These are phyloP conservation scores for Erodium chrysanthum DNA, from an alignment of 441 rosid genomes.

Conservation along the genomic window DNA sequence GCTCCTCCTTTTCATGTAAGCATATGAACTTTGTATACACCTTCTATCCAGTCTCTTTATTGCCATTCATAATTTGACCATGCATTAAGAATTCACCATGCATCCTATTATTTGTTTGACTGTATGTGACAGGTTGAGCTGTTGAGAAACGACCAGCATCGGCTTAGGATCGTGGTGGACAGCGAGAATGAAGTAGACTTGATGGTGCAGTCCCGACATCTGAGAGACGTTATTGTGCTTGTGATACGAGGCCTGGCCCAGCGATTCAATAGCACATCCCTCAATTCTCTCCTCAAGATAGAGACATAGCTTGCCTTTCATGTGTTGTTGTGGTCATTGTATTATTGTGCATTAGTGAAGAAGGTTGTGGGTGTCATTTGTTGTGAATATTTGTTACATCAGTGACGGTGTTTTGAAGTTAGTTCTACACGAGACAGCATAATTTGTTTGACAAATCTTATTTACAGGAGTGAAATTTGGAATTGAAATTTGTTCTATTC, in stretches of 20 bases:
- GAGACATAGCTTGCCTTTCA: slow-evolving; percentile 33
- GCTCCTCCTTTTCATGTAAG: slow-evolving; percentile 89
- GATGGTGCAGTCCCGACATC: slow-evolving; percentile 72
- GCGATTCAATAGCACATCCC: slow-evolving; percentile 90
- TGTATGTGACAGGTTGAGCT: slow-evolving; percentile 52
- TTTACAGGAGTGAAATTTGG: neutral
- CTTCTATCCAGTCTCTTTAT: neutral
- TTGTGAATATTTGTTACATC: neutral
- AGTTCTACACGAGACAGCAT: neutral
- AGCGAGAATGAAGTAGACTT: slow-evolving; percentile 74
- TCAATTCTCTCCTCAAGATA: slow-evolving; percentile 82
- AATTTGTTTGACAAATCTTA: neutral
- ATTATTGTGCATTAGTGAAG: neutral
- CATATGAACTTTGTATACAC: too few species aligned
- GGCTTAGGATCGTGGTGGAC: slow-evolving; percentile 76
- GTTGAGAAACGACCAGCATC: slow-evolving; percentile 73
- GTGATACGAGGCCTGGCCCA: slow-evolving; percentile 91
- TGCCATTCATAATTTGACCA: neutral
- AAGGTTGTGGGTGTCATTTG: slow-evolving; percentile 3
- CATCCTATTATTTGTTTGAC: neutral
- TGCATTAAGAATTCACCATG: neutral
- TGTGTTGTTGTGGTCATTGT: neutral
- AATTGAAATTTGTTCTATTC: neutral
- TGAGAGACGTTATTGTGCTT: slow-evolving; percentile 66
- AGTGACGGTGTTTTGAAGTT: neutral